Conservation (phyloP, 805 yeast species). For the Komagataella pastoris region DNA sequence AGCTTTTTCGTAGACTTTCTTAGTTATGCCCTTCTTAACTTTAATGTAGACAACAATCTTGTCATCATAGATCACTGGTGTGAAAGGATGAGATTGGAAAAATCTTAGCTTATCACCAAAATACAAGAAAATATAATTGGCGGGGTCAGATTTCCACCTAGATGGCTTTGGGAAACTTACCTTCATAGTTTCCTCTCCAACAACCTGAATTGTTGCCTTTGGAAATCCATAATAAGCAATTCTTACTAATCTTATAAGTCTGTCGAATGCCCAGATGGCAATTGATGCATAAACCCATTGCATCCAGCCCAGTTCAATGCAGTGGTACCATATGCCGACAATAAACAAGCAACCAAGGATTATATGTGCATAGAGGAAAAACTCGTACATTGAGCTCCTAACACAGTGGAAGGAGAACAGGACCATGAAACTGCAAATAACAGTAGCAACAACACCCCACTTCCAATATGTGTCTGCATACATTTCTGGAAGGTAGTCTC, state of each 20-base stretch:
- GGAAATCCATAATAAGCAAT: slow-evolving; percentile 22
- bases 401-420: slow-evolving; percentile 36
- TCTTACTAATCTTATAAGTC: slow-evolving; percentile 30
- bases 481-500: slow-evolving; percentile 12
- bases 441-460: slow-evolving; percentile 24
- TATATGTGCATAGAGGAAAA: slow-evolving; percentile 46
- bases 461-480: slow-evolving; percentile 11
- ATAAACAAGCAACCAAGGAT: slow-evolving; percentile 38
- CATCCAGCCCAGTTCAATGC: slow-evolving; percentile 21
- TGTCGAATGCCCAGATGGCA: slow-evolving; percentile 39
- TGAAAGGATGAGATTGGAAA: slow-evolving; percentile 72
- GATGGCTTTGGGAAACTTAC: slow-evolving; percentile 34
- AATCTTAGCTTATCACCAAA: slow-evolving; percentile 36
- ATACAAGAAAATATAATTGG: slow-evolving; percentile 43
- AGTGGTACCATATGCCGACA: slow-evolving; percentile 46
- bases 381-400: slow-evolving; percentile 44
- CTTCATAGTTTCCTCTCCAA: slow-evolving; percentile 33
- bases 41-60: slow-evolving; percentile 30
- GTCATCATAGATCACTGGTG: slow-evolving; percentile 30
- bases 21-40: slow-evolving; percentile 47
- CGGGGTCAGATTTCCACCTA: slow-evolving; percentile 36
- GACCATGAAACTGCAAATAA: slow-evolving; percentile 26
- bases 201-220: slow-evolving; percentile 21
- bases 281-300: slow-evolving; percentile 22
- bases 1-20: slow-evolving; percentile 20